Evolutionary conservation across 2,329 filamentous ascomycete genomes (phyloP), one percentile per base, ranked within the genome.

Genomic region (Fusarium globosum): DNA sequence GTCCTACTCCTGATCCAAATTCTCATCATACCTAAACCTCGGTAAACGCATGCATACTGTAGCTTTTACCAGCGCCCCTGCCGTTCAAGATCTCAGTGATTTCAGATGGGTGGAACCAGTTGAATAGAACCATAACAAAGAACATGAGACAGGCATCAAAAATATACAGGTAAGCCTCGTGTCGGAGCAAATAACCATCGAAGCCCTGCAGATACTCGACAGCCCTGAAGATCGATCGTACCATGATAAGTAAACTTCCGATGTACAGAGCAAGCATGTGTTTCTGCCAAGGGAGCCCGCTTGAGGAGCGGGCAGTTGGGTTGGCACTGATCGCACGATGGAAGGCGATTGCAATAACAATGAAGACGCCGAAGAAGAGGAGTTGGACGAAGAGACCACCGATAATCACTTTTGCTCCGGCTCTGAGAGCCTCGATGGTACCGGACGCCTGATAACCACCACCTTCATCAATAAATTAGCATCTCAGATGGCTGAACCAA

Each of bases 341-440:
- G 71, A 88, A 89, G 0, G 85, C 69, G 1, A 82, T 68, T 0
- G 86, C 83, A 0, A 85, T 80, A 1, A 85, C n/a, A 15, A 89
- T 78, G 68, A 91, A 91, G 23, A 89, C 79, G 2, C 82, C 82
- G 57, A 90, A 89, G 53, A 86, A 84, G 10, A 87, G 36, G 10
- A 90, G 82, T 65, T 91, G 89, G 4, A 90, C 77, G 7, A 86
- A 80, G 2, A 91, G 79, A 8, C 88, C 88, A 2, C 69, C 85
- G 6, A 90, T 80, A 7, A 90, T 85, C 35, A 90, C 75, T 4
- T 85, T 82, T 0, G 85, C 77, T 28, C 85, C 86, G 0, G 76
- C 74, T 5, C 69, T 43, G 7, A 76, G n/a, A 5, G 71, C 57
- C 13, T 71, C 67, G 16, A 84, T 77, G 55, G 74, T 60, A 1